phyloP scores from a whole-genome alignment of 768 basidiomycete genomes.

The Xerocomellus amylosporus region DNA sequence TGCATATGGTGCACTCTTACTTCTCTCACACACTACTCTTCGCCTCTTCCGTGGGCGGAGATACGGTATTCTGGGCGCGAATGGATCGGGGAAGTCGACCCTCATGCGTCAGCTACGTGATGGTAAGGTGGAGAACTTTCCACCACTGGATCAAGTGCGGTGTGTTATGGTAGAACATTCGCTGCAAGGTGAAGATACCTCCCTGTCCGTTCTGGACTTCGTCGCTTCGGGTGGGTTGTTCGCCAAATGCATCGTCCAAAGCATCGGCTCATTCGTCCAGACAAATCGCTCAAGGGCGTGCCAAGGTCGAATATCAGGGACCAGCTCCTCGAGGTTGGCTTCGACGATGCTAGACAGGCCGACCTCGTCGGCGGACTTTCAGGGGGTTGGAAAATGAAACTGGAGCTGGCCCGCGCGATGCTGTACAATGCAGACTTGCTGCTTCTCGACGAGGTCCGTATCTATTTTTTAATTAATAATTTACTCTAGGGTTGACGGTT shows the following conservation, averaged over 20 bases:
- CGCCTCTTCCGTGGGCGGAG: conserved; percentile 86
- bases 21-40: conserved; percentile 91
- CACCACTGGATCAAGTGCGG: conserved; percentile 78
- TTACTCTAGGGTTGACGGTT: conserved; percentile 18
- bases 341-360: conserved; percentile 80
- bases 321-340: conserved; percentile 86
- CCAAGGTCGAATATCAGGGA: conserved; percentile 70
- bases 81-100: conserved; percentile 95
- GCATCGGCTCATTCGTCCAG: conserved; percentile 36
- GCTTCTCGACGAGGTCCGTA: conserved; percentile 74
- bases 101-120: conserved; percentile 94
- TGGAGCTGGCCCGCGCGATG: conserved; percentile 95
- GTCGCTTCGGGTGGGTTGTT: conserved; percentile 68
- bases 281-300: conserved; percentile 61
- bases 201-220: conserved; percentile 82
- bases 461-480: conserved; percentile 19
- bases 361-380: conserved; percentile 88
- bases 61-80: conserved; percentile 95
- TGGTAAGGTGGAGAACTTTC: conserved; percentile 96
- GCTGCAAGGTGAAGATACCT: conserved; percentile 88
- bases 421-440: conserved; percentile 88
- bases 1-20: conserved; percentile 90
- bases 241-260: conserved; percentile 2
- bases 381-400: conserved; percentile 99
- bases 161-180: conserved; percentile 98